phyloP scores from a whole-genome alignment of 805 yeast species.

The Pichia occidentalis region DNA sequence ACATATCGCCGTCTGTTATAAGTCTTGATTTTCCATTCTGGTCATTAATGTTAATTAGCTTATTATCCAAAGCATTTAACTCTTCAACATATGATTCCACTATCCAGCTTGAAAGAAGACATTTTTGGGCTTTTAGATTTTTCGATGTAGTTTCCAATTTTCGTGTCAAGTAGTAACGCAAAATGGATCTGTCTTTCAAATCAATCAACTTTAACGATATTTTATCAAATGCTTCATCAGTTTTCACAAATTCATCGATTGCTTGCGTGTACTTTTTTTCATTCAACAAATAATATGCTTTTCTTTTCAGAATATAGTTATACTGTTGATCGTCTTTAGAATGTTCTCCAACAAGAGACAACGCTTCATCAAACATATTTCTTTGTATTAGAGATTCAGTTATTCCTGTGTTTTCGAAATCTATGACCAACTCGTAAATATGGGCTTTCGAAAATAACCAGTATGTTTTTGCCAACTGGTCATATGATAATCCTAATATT shows the following conservation, averaged over 20 bases:
- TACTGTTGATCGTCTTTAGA: conserved; percentile 31
- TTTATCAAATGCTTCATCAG: conserved; percentile 62
- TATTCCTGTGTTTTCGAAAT: conserved; percentile 63
- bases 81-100: conserved; percentile 50
- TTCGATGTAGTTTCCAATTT: conserved; percentile 34
- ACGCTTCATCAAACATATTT: conserved; percentile 59
- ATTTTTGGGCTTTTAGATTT: conserved; percentile 36
- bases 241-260: conserved; percentile 54
- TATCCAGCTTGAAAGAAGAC: conserved; percentile 59
- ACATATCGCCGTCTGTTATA: neutral
- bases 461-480: conserved; percentile 46
- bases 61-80: conserved; percentile 36
- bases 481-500: conserved; percentile 44
- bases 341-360: conserved; percentile 30
- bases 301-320: conserved; percentile 44
- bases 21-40: too few species aligned
- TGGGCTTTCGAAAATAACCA: conserved; percentile 65
- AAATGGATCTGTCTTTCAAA: conserved; percentile 33
- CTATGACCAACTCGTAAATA: conserved; percentile 66
- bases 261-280: conserved; percentile 30
- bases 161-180: conserved; percentile 39
- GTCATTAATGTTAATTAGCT: conserved; percentile 2
- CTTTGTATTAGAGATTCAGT: conserved; percentile 60
- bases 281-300: conserved; percentile 45
- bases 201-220: conserved; percentile 54